These are phyloP conservation scores for Naganishia liquefaciens DNA, from an alignment of 1,284 basidiomycete genomes.

Conservation along the genomic window DNA sequence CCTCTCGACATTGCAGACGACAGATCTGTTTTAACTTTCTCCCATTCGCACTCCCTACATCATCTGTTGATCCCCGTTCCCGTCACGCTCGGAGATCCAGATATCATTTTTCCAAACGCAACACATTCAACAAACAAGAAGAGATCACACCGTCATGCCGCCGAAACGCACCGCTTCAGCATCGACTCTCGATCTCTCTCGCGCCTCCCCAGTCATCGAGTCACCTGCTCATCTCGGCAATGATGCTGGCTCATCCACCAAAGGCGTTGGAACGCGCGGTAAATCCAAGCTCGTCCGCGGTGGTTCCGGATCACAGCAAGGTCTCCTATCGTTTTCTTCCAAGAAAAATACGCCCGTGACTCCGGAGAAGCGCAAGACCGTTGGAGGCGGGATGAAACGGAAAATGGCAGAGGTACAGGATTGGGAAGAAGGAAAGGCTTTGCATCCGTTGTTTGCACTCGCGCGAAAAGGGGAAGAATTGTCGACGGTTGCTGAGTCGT, in stretches of 20 bases:
- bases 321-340: slow-evolving; percentile 18
- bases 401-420: background rate
- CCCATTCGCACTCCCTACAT: background rate
- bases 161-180: background rate
- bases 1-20: background rate
- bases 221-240: slow-evolving; percentile 1
- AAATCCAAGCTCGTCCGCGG: slow-evolving; percentile 6
- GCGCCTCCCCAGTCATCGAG: background rate
- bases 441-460: slow-evolving; percentile 11
- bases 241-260: slow-evolving; percentile 7
- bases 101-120: background rate
- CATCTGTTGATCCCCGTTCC: slow-evolving; percentile 18
- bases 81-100: slow-evolving; percentile 16
- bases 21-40: background rate
- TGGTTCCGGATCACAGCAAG: slow-evolving; percentile 11
- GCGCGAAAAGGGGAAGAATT: background rate
- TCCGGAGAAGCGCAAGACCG: slow-evolving; percentile 19
- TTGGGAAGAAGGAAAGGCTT: background rate
- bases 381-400: slow-evolving; percentile 1
- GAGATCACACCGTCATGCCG: slow-evolving; percentile 1
- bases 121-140: background rate
- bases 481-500: background rate
- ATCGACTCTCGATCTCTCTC: slow-evolving; percentile 14
- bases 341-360: slow-evolving; percentile 19
- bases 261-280: background rate